Percentiles rank a stretch among this genome's conserved stretches.
phyloP scores from a whole-genome alignment of 2,329 filamentous ascomycete species.

The Chaetomiaceae sp. region DNA sequence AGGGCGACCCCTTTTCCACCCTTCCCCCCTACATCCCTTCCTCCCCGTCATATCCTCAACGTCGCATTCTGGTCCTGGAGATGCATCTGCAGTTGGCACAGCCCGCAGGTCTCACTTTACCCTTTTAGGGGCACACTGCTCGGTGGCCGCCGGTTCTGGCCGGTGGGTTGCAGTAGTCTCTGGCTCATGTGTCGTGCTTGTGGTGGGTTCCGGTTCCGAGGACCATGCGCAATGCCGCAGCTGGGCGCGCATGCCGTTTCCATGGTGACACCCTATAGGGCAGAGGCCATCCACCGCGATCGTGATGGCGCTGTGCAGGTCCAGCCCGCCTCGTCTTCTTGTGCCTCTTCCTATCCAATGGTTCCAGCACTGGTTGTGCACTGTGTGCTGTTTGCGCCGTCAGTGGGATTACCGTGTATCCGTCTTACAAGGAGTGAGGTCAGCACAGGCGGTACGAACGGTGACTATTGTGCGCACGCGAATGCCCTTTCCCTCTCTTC shows the following conservation, averaged over 20 bases:
- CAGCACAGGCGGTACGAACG: too few relatives aligned
- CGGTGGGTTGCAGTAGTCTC: conserved; percentile 5
- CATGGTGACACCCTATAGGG: neutral
- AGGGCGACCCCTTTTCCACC: neutral
- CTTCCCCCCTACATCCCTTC: neutral
- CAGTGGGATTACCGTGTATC: too few relatives aligned
- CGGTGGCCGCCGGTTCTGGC: neutral
- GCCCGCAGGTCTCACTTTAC: conserved; percentile 13
- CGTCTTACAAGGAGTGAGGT: too few relatives aligned
- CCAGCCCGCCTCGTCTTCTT: neutral
- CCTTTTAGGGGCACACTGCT: conserved; percentile 5
- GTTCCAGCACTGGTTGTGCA: too few relatives aligned
- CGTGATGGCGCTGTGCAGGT: too few relatives aligned
- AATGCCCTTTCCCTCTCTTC: too few relatives aligned
- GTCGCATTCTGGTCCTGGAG: neutral
- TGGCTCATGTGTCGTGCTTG: neutral
- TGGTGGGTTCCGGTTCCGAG: neutral
- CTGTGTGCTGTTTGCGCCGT: too few relatives aligned
- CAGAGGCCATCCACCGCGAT: too few relatives aligned
- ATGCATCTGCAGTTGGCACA: conserved; percentile 14
- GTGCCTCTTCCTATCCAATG: neutral
- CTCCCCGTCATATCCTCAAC: neutral
- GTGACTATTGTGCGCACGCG: too few relatives aligned
- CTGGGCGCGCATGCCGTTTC: neutral
- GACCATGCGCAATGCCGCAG: neutral